Conservation (phyloP, 75 land plant species). For the Chamaecyparis obtusa region DNA sequence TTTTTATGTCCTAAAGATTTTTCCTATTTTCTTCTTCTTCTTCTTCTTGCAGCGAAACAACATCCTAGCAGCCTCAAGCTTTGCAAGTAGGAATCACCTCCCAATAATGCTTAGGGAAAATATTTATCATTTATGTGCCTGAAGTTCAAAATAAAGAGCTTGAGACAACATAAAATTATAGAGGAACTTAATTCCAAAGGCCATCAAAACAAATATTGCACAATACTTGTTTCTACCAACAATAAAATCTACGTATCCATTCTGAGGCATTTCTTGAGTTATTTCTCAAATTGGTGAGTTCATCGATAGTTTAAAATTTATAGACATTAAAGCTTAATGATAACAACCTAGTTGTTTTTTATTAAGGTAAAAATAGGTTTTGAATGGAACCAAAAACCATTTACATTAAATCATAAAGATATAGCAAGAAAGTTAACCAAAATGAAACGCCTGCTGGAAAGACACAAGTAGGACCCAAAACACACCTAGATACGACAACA, state of each 20-base stretch:
- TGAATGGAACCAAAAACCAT: too few relatives aligned
- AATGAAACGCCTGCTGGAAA: too few relatives aligned
- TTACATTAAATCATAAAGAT: too few relatives aligned
- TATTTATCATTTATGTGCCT: conserved; percentile 59
- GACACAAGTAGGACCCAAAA: too few relatives aligned
- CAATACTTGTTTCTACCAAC: conserved; percentile 58
- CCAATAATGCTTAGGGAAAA: conserved; percentile 46
- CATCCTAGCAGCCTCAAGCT: conserved; percentile 50
- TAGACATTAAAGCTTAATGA: background rate
- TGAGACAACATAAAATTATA: conserved; percentile 62
- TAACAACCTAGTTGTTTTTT: background rate
- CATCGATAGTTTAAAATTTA: background rate
- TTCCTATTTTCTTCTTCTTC: background rate
- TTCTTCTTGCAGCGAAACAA: conserved; percentile 39
- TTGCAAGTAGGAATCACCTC: conserved; percentile 40
- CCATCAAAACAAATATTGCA: conserved; percentile 62
- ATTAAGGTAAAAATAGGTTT: too few relatives aligned
- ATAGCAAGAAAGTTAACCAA: too few relatives aligned
- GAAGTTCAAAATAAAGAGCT: conserved; percentile 58
- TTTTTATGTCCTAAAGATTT: background rate
- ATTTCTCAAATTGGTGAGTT: conserved; percentile 51
- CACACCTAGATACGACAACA: too few relatives aligned
- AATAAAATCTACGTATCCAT: conserved; percentile 57
- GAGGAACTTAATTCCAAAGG: conserved; percentile 68
- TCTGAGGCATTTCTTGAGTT: conserved; percentile 62